phyloP scores from a whole-genome alignment of 2,329 filamentous ascomycete genomes.

The Shiraia sp. region DNA sequence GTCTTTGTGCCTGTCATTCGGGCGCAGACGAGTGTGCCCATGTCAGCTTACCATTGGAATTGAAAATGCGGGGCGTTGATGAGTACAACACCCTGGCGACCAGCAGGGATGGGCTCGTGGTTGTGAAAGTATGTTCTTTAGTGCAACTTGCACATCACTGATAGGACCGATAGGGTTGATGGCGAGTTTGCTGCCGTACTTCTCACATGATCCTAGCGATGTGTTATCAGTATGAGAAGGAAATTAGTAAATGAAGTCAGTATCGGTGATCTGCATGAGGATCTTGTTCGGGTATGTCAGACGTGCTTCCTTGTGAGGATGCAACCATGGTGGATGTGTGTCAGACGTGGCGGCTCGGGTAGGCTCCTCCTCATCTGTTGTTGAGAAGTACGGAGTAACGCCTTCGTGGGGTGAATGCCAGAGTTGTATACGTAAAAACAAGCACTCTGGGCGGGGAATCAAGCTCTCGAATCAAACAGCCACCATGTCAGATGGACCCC shows the following conservation, averaged over 20 bases:
- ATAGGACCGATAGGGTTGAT: too few relatives aligned
- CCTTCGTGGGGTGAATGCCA: neutral
- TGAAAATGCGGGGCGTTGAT: neutral
- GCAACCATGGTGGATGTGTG: neutral
- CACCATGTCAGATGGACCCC: neutral
- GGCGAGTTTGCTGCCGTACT: too few relatives aligned
- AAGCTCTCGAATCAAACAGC: neutral
- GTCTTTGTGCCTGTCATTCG: neutral
- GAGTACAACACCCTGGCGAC: neutral
- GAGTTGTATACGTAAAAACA: constrained; percentile 2
- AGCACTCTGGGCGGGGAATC: neutral
- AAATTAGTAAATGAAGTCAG: too few relatives aligned
- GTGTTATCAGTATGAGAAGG: too few relatives aligned
- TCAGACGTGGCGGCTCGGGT: neutral
- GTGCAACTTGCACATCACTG: too few relatives aligned
- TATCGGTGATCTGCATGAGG: too few relatives aligned
- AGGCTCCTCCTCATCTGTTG: too few relatives aligned
- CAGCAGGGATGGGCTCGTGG: too few relatives aligned
- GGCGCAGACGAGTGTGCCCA: neutral
- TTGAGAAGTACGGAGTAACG: neutral
- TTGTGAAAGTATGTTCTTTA: too few relatives aligned
- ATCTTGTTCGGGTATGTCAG: too few relatives aligned
- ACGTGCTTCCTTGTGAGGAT: neutral
- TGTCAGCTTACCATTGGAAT: neutral
- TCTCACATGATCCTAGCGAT: too few relatives aligned